phyloP scores from a whole-genome alignment of 164 flowering plant species.

The Euptelea pleiosperma region DNA sequence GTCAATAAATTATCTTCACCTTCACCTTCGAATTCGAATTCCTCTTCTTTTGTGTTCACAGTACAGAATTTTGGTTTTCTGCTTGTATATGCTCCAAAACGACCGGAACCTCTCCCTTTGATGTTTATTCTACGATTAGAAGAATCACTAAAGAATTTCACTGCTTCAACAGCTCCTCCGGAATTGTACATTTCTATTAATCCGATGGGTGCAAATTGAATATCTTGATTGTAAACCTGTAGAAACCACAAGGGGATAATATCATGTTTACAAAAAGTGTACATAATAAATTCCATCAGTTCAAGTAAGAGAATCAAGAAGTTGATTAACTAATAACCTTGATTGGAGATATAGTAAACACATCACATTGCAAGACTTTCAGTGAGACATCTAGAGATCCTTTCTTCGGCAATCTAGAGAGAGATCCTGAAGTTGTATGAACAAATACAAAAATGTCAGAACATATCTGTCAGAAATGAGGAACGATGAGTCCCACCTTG shows the following conservation, averaged over 20 bases:
- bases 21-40: constrained; percentile 26
- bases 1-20: constrained; percentile 35
- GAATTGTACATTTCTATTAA: constrained; percentile 61
- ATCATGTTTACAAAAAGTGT: background rate
- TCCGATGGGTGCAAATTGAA: constrained; percentile 61
- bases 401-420: constrained; percentile 29
- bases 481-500: background rate
- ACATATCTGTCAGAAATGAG: background rate
- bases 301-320: background rate
- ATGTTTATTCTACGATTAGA: constrained; percentile 24
- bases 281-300: background rate
- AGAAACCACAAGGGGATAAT: background rate
- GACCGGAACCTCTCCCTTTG: constrained; percentile 51
- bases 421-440: constrained; percentile 29
- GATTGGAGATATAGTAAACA: constrained; percentile 58
- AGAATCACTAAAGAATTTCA: constrained; percentile 19
- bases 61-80: constrained; percentile 35
- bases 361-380: constrained; percentile 41
- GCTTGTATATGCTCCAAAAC: constrained; percentile 55
- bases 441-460: background rate
- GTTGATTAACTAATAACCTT: constrained; percentile 30
- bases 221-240: constrained; percentile 36
- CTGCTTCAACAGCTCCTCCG: constrained; percentile 57
- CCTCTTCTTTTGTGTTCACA: constrained; percentile 32
- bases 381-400: constrained; percentile 32